Base-by-base conservation (phyloP, 2,329 filamentous ascomycete species). In the Exutisphaerella laricina region DNA sequence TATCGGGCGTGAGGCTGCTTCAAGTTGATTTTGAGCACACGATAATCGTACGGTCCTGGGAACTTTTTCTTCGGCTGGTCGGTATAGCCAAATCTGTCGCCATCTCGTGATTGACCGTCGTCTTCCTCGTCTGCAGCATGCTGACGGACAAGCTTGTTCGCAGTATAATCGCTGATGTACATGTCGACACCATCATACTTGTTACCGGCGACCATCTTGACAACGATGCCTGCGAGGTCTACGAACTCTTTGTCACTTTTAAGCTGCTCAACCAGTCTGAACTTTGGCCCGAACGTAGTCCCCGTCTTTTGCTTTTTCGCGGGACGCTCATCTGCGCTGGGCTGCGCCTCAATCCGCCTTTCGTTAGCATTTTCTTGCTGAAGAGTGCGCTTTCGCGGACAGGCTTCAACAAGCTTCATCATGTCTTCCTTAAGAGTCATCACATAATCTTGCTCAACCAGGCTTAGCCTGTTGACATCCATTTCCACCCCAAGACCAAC, bases 101-200 rank as follows among this genome's bases (percentile, higher is more conserved):
- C 61, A 33, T 59, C 26, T 46, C 50, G 41, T 54, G 40, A 45
- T 9, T 39, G 39, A 10, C 57, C 50, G 9, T 54, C 47, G 3
- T 29, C 23, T 14, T 59, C 57, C 7, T 67, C 62, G 34, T 64
- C 58, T 3, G 66, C 66, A 23, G 68, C 58, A 45, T 78, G 79
- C 25, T 79, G 64, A 51, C 74, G 82, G 45, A 96, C 80, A 1
- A 57, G 46, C 0, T 70, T 58, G 56, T 96, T 87, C 38, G 77
- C 67, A 0, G 88, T 94, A 62, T 89, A 95, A 63, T 96, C 89
- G 0, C 85, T 84, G 13, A 94, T 68, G 70, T 88, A 88, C 0
- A 95, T 51, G 4, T 79, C 77, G 9, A 77, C 65, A 18, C 69
- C 64, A 33, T 63, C 70, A 28, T 65, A 62, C 18, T 33, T 16